Evolutionary conservation across 331 rosid genomes (phyloP).

Genomic region (Rosa hybrid): DNA sequence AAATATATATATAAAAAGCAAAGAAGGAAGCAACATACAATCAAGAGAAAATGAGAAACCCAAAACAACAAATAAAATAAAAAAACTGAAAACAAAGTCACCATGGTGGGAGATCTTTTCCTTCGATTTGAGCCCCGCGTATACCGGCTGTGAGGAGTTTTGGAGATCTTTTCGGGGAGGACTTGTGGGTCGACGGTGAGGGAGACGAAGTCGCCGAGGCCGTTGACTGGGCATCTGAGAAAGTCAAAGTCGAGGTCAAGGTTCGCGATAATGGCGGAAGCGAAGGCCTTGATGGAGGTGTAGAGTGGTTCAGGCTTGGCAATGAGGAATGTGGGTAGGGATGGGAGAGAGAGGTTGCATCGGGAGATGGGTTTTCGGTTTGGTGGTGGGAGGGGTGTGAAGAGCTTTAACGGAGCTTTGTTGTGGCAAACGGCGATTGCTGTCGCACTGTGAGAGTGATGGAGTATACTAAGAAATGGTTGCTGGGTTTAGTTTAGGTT

Average conservation of each 20-base stretch:
- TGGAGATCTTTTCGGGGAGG: slow-evolving; percentile 60
- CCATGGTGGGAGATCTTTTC: too few species aligned
- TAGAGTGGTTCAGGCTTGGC: slow-evolving; percentile 40
- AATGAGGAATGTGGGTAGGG: slow-evolving; percentile 10
- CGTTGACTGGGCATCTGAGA: slow-evolving; percentile 78
- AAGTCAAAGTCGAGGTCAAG: slow-evolving; percentile 86
- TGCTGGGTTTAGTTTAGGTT: too few species aligned
- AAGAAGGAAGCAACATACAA: too few species aligned
- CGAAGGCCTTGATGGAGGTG: too few species aligned
- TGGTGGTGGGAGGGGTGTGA: not conserved
- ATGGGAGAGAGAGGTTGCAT: slow-evolving; percentile 55
- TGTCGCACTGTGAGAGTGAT: too few species aligned
- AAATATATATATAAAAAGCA: too few species aligned
- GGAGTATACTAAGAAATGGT: too few species aligned
- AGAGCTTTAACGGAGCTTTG: slow-evolving; percentile 34
- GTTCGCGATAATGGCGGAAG: slow-evolving; percentile 33
- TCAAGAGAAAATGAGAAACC: too few species aligned
- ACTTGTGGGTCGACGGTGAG: slow-evolving; percentile 57
- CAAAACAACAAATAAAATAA: too few species aligned
- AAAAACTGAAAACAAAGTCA: too few species aligned
- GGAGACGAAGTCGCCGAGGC: slow-evolving; percentile 68
- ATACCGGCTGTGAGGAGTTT: slow-evolving; percentile 8
- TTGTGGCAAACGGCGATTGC: slow-evolving; percentile 51
- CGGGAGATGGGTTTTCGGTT: slow-evolving; percentile 32
- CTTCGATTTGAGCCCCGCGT: too few species aligned